Evolutionary conservation across 192 early-diverging fungal species (phyloP).

Genomic region (Coemansia brasiliensis): DNA sequence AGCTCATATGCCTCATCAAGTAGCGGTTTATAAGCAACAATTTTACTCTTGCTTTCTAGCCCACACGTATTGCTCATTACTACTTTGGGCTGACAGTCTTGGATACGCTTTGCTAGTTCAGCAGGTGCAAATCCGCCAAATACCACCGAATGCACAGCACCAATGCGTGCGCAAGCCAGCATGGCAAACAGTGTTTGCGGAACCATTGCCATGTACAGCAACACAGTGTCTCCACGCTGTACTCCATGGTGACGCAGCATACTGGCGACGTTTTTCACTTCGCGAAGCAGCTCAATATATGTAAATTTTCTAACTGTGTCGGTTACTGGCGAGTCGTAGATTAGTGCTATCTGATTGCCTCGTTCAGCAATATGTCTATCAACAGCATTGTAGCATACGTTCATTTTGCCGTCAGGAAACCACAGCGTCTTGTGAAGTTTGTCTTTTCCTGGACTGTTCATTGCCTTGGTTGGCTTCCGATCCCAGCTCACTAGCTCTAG

Average conservation of each 20-base stretch:
- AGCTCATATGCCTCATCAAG: slow-evolving; percentile 70
- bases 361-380: slow-evolving; percentile 71
- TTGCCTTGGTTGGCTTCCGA: slow-evolving; percentile 20
- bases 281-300: slow-evolving; percentile 66
- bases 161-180: slow-evolving; percentile 82
- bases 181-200: slow-evolving; percentile 79
- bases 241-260: slow-evolving; percentile 65
- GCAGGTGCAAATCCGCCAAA: slow-evolving; percentile 81
- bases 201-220: slow-evolving; percentile 86
- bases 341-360: slow-evolving; percentile 65
- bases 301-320: slow-evolving; percentile 58
- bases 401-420: slow-evolving; percentile 72
- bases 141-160: slow-evolving; percentile 80
- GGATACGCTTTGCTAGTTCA: slow-evolving; percentile 80
- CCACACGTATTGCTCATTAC: slow-evolving; percentile 78
- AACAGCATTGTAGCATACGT: slow-evolving; percentile 80
- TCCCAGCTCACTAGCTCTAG: slow-evolving; percentile 45
- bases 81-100: slow-evolving; percentile 74
- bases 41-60: slow-evolving; percentile 67
- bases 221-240: slow-evolving; percentile 67
- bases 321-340: slow-evolving; percentile 75
- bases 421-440: slow-evolving; percentile 54
- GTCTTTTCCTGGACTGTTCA: slow-evolving; percentile 7
- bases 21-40: slow-evolving; percentile 76
- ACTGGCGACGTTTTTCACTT: slow-evolving; percentile 67